Evolutionary conservation across 225 moss, liverwort and hornwort species (phyloP), one percentile per base, ranked within the genome.

Genomic region (Thuidium tamariscinum): DNA sequence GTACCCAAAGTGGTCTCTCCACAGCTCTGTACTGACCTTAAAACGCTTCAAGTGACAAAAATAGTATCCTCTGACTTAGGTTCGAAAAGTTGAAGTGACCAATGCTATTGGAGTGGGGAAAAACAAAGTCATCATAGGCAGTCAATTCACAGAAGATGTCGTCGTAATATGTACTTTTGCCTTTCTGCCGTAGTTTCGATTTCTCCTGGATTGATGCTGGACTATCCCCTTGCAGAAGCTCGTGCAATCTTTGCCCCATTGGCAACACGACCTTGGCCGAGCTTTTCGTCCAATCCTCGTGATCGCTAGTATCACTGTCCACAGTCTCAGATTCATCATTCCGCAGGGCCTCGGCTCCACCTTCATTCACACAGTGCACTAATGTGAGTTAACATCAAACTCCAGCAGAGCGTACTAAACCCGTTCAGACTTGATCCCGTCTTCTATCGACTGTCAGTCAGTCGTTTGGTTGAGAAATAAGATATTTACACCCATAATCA

Each of bases 201-300:
- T 85, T 86, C n/a, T 84, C 49, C 32, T 84, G 88, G 70, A 66
- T 75, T 85, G 89, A 80, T 54, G 57, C 85, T 66, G 92, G 67
- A 76, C n/a, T 88, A 32, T 87, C 89, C 34, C 57, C 85, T 84
- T 85, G 88, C 88, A 92, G 67, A 84, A 92, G 92, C 84, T 87
- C 83, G 44, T 85, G 73, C 82, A 90, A 87, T 73, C 89, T 88
- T 82, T 91, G 89, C 13, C 84, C 92, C 91, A 94, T 76, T 11
- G 94, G 92, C 60, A 88, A 63, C 77, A 90, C 89, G 81, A 78
- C 87, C 87, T 88, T 88, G 59, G 68, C 68, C 46, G 88, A 86
- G 82, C 64, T 83, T 78, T 69, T 88, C 8, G 75, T 84, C 86
- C 86, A 85, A 84, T 84, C 88, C 34, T 86, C 89, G 5, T 89